Evolutionary conservation across 176 grass and related monocot genomes (phyloP).

Genomic region (Ensete ventricosum): DNA sequence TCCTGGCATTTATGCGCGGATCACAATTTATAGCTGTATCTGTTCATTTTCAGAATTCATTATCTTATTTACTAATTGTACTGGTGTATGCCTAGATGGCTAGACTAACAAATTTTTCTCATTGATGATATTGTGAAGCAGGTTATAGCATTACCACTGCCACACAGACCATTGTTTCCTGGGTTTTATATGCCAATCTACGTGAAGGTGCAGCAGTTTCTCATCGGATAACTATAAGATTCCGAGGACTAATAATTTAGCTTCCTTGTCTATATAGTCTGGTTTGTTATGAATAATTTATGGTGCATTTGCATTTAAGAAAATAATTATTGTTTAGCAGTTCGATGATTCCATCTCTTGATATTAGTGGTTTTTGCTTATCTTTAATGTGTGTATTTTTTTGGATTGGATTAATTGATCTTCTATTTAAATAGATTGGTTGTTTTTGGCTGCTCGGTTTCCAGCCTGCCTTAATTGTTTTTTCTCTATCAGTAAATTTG

Average conservation of each 20-base stretch:
- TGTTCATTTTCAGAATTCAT: not conserved
- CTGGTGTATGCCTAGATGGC: not conserved
- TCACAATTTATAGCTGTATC: not conserved
- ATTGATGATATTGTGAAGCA: slow-evolving; percentile 27
- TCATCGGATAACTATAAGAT: not conserved
- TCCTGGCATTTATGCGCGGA: not conserved
- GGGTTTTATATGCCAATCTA: slow-evolving; percentile 96
- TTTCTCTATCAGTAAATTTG: too few relatives aligned
- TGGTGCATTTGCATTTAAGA: not conserved
- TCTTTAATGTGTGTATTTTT: too few relatives aligned
- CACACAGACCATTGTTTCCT: slow-evolving; percentile 90
- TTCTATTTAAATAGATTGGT: too few relatives aligned
- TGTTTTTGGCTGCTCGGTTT: too few relatives aligned
- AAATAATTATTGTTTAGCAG: too few relatives aligned
- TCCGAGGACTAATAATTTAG: not conserved
- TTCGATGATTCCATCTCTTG: too few relatives aligned
- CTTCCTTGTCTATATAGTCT: not conserved
- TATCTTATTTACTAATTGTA: not conserved
- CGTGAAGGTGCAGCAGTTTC: slow-evolving; percentile 56
- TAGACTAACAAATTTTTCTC: not conserved
- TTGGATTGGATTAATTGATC: too few relatives aligned
- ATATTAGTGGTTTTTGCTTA: too few relatives aligned
- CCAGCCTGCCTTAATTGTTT: too few relatives aligned
- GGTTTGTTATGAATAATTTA: slow-evolving; percentile 1
- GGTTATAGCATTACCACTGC: slow-evolving; percentile 91